phyloP scores from a whole-genome alignment of 1,284 basidiomycete species.

The Heterobasidion irregulare region DNA sequence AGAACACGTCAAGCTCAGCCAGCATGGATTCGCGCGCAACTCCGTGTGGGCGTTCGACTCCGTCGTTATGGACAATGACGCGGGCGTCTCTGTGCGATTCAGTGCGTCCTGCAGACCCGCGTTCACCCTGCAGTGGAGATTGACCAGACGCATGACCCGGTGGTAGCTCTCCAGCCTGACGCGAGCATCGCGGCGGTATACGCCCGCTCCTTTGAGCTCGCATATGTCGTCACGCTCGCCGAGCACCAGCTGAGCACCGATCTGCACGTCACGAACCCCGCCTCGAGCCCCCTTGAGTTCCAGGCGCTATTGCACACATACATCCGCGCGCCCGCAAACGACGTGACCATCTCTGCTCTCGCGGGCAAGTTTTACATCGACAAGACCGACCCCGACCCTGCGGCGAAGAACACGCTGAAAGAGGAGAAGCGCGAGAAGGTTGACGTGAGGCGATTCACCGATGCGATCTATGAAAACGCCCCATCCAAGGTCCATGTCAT shows the following conservation, averaged over 20 bases:
- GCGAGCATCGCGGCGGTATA: constrained; percentile 50
- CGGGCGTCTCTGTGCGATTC: constrained; percentile 65
- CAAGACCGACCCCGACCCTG: constrained; percentile 59
- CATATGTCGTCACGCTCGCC: constrained; percentile 72
- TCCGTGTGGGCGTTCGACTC: constrained; percentile 61
- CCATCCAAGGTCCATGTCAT: constrained; percentile 45
- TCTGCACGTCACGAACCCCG: constrained; percentile 67
- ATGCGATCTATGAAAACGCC: constrained; percentile 68
- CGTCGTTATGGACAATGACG: constrained; percentile 60
- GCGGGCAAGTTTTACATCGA: constrained; percentile 63
- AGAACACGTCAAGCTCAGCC: constrained; percentile 64
- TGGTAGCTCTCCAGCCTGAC: constrained; percentile 55
- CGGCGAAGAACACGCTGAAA: constrained; percentile 44
- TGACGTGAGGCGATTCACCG: constrained; percentile 58
- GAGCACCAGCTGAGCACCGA: constrained; percentile 72
- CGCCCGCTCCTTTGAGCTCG: constrained; percentile 56
- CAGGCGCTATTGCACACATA: constrained; percentile 87
- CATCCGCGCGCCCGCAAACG: constrained; percentile 56
- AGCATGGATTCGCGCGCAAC: constrained; percentile 84
- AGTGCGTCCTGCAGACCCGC: constrained; percentile 35
- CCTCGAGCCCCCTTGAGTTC: constrained; percentile 53
- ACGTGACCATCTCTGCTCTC: constrained; percentile 52
- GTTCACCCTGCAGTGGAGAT: neutral
- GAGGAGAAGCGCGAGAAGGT: constrained; percentile 52
- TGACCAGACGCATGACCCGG: neutral